A percentile compares a stretch with the other conserved stretches of the same genome.
Evolutionary conservation across 2,329 filamentous ascomycete species (phyloP).

Genomic region (Cephalotrichum gorgonifer): DNA sequence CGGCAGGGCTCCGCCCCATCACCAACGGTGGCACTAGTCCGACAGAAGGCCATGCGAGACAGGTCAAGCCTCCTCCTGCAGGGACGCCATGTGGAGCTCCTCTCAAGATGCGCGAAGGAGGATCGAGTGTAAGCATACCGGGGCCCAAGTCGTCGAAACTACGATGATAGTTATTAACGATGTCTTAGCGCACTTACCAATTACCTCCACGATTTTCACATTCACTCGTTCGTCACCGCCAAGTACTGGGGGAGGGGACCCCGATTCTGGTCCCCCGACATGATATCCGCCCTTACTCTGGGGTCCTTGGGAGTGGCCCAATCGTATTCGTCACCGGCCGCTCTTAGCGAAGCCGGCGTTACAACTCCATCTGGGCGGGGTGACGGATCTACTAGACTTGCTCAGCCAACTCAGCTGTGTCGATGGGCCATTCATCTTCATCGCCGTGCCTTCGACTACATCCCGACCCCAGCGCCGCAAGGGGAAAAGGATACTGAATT

Average conservation of each 20-base stretch:
- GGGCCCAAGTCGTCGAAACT: not conserved
- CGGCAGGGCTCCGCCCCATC: not conserved
- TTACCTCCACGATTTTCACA: conserved; percentile 13
- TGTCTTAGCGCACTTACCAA: not conserved
- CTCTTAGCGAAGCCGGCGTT: not conserved
- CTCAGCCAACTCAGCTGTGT: not conserved
- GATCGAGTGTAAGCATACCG: conserved; percentile 10
- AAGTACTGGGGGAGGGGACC: conserved; percentile 16
- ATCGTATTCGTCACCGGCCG: not conserved
- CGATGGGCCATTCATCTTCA: not conserved
- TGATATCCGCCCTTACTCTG: conserved; percentile 1
- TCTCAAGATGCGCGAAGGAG: conserved; percentile 3
- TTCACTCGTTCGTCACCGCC: conserved; percentile 13
- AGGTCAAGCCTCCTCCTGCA: conserved; percentile 10
- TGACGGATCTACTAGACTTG: not conserved
- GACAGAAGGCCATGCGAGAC: conserved; percentile 4
- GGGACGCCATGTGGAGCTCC: conserved; percentile 7
- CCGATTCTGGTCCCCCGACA: conserved; percentile 6
- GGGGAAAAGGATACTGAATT: too few relatives aligned
- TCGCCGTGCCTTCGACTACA: not conserved
- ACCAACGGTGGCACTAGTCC: conserved; percentile 8
- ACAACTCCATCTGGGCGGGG: not conserved
- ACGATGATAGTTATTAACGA: not conserved
- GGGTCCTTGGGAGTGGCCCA: conserved; percentile 9
- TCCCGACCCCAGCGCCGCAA: not conserved